A percentile compares a stretch with the other conserved stretches of the same genome.
Evolutionary conservation across 129 eudicot genomes (phyloP).

Genomic region (Dittrichia graveolens): DNA sequence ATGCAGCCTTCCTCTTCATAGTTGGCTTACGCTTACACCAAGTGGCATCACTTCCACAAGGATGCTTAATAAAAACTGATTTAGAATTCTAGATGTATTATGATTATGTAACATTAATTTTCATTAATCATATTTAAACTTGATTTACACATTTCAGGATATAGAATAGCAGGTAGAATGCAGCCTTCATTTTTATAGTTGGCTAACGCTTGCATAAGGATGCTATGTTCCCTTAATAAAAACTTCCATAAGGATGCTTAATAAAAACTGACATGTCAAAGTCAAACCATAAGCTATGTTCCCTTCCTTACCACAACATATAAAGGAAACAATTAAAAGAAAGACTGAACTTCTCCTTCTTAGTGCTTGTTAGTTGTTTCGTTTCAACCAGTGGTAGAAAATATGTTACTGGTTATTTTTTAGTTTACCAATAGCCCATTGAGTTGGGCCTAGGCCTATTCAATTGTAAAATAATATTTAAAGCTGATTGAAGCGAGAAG

Average conservation of each 20-base stretch:
- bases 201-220: background rate
- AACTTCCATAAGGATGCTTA: slow-evolving; percentile 1
- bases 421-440: no score
- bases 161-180: background rate
- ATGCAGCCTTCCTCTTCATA: background rate
- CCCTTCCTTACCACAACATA: slow-evolving; percentile 7
- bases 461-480: no score
- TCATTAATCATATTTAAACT: no score
- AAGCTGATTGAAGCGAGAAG: no score
- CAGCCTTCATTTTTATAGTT: background rate
- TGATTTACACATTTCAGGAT: background rate
- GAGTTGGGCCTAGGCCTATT: no score
- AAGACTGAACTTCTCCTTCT: background rate
- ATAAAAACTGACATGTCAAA: background rate
- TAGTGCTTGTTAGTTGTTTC: no score
- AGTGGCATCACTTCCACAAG: slow-evolving; percentile 1
- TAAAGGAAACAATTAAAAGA: background rate
- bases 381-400: no score
- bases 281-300: background rate
- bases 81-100: no score
- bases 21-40: background rate
- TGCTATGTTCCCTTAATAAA: no score
- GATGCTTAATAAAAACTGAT: background rate
- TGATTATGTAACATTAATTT: no score
- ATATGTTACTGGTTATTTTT: no score